Evolutionary conservation across 108 stramenopile genomes (phyloP).

Genomic region (Cyclostephanos invisitatus): DNA sequence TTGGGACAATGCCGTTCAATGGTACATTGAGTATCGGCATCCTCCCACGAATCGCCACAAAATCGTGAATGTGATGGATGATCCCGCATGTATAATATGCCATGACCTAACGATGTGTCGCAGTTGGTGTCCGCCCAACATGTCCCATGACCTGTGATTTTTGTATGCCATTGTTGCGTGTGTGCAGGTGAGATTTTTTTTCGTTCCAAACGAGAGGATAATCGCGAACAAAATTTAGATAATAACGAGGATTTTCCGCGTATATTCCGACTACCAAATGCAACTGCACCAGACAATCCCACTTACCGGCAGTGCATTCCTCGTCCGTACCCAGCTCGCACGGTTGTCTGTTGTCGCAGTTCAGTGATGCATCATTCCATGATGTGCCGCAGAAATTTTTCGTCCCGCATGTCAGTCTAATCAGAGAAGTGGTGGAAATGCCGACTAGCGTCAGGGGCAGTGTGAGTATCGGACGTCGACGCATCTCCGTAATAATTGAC

Average conservation of each 20-base stretch:
- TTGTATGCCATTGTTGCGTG: not conserved
- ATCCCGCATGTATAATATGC: constrained; percentile 17
- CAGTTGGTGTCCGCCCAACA: constrained; percentile 37
- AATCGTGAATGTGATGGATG: constrained; percentile 34
- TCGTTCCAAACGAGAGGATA: not conserved
- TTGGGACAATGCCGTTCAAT: constrained; percentile 36
- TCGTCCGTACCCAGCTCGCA: constrained; percentile 28
- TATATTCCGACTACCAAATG: not conserved
- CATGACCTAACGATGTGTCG: constrained; percentile 30
- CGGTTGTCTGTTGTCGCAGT: constrained; percentile 24
- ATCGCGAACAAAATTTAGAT: not conserved
- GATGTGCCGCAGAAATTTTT: constrained; percentile 27
- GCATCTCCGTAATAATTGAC: not conserved
- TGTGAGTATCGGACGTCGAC: not conserved
- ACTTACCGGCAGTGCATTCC: constrained; percentile 26
- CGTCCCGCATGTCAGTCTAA: constrained; percentile 2
- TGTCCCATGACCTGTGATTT: not conserved
- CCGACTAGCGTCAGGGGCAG: not conserved
- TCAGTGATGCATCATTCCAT: constrained; percentile 30
- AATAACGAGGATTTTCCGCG: not conserved
- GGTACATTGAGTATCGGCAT: constrained; percentile 36
- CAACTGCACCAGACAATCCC: not conserved
- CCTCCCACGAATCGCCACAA: constrained; percentile 38
- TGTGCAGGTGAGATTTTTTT: not conserved
- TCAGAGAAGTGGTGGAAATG: not conserved